Conservation (phyloP, 441 rosid species). For the Caryocar brasiliense region DNA sequence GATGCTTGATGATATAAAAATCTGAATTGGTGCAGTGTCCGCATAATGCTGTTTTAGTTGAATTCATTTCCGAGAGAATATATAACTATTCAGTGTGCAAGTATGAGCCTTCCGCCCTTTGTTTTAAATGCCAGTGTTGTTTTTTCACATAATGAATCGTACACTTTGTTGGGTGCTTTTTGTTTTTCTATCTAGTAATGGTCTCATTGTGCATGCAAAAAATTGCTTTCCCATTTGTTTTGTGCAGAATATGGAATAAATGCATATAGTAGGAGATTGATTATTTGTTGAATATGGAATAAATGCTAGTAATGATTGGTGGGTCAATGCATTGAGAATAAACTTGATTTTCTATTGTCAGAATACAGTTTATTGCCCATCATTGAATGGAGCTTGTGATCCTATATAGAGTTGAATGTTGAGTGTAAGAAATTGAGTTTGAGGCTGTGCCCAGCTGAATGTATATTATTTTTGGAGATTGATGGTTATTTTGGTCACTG, state of each 20-base stretch:
- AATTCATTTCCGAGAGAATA: slow-evolving; percentile 34
- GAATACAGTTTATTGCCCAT: slow-evolving; percentile 11
- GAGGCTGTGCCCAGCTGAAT: neutral
- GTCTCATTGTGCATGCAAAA: slow-evolving; percentile 7
- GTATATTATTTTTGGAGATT: neutral
- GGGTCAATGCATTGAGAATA: slow-evolving; percentile 18
- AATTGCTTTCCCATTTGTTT: slow-evolving; percentile 14
- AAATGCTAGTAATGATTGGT: slow-evolving; percentile 7
- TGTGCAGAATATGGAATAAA: slow-evolving; percentile 36
- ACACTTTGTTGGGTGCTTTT: slow-evolving; percentile 23
- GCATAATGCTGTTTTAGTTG: slow-evolving; percentile 27
- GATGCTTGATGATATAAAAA: slow-evolving; percentile 38
- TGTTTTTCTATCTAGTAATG: slow-evolving; percentile 3
- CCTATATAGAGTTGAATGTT: neutral
- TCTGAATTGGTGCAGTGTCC: neutral
- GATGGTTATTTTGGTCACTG: neutral
- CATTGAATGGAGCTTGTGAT: slow-evolving; percentile 13
- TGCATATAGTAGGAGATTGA: slow-evolving; percentile 18
- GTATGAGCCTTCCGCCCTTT: slow-evolving; percentile 8
- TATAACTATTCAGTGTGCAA: slow-evolving; percentile 22
- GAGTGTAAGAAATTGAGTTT: slow-evolving; percentile 6
- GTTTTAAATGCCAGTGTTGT: slow-evolving; percentile 34
- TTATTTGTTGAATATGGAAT: slow-evolving; percentile 7
- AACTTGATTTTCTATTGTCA: slow-evolving; percentile 9
- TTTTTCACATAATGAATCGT: slow-evolving; percentile 42